Conservation (phyloP, 371 early-diverging fungal species). For the Mucor sp. region DNA sequence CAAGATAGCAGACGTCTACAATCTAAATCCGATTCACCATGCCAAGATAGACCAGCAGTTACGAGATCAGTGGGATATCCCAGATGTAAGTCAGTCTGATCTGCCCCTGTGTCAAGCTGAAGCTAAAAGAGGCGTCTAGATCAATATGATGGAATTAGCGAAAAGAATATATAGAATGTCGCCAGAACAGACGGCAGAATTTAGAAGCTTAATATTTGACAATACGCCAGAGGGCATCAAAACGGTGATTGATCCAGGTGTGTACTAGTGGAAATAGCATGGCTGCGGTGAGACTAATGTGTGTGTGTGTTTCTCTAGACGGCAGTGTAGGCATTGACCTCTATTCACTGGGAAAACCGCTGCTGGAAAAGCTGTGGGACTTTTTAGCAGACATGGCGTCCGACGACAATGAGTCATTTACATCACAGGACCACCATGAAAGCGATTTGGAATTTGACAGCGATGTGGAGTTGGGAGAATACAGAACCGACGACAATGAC, state of each 20-base stretch:
- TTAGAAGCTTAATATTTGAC: constrained; percentile 32
- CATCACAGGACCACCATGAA: constrained; percentile 16
- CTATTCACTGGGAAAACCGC: constrained; percentile 36
- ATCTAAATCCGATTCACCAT: constrained; percentile 39
- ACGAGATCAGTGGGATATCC: constrained; percentile 45
- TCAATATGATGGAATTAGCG: constrained; percentile 42
- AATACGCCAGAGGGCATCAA: constrained; percentile 26
- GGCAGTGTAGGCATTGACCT: constrained; percentile 41
- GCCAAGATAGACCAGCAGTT: constrained; percentile 17
- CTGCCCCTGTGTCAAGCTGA: not conserved
- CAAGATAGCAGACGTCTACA: constrained; percentile 31
- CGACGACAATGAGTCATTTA: constrained; percentile 18
- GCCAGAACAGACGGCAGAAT: constrained; percentile 24
- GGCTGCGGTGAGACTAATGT: not conserved
- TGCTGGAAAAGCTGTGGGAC: constrained; percentile 41
- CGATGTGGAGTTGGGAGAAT: constrained; percentile 7
- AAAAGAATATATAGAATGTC: constrained; percentile 32
- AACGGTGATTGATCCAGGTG: constrained; percentile 8
- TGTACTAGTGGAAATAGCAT: not conserved
- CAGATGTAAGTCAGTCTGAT: constrained; percentile 25
- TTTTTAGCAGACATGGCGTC: constrained; percentile 27
- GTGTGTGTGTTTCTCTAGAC: constrained; percentile 3
- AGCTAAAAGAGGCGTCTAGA: not conserved
- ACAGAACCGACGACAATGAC: constrained; percentile 5
- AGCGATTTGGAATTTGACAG: constrained; percentile 20